Base-by-base conservation (phyloP, 202 grass and related monocot genomes). In the Panicum hallii region DNA sequence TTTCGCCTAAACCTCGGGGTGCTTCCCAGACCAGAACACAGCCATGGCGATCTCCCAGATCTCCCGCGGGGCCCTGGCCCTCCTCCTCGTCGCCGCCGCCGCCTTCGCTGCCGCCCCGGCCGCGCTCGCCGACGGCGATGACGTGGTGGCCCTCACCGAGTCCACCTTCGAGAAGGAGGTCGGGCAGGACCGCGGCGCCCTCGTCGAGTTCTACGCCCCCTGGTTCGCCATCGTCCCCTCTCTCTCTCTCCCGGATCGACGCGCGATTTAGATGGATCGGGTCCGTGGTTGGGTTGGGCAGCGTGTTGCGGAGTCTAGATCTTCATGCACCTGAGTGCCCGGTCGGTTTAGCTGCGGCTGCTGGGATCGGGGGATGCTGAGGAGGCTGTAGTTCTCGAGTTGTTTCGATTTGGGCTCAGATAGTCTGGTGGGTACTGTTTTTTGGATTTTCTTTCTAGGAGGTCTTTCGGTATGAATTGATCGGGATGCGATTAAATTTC, bases 201-300 rank as follows among this genome's bases (percentile, higher is more conserved):
- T 94, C 57, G 86, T 94, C 67, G 92, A 94, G 86, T 94, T 94
- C 83, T 94, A 90, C 79, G 89, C 92, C 12, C 92, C 92, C 48
- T 93, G 91, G 91, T 93, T 87, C 28, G 78, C 34, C 9, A 36
- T 52, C 20, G 0, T 2, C 11, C n/a, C 43, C 63, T 11, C 46
- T 17, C 15, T 10, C 3, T 8, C 57, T 71, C 52, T 2, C 11
- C 11, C 14, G 43, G 45, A 71, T 89, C 32, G 42, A n/a, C 30
- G 6, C 9, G 6, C 57, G 30, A n/a, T 79, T 54, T 74, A 9
- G 34, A 19, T 56, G 49, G 45, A 47, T 67, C 58, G 2, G 62
- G 11, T 67, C 9, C 49, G 17, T 71, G 15, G 23, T 7, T 79
- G 30, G 28, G 5, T 40, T 19, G 4, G n/a, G 42, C 3, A 36